Evolutionary conservation across 352 stramenopile species (phyloP).

Genomic region (Globisporangium paroecandrum): DNA sequence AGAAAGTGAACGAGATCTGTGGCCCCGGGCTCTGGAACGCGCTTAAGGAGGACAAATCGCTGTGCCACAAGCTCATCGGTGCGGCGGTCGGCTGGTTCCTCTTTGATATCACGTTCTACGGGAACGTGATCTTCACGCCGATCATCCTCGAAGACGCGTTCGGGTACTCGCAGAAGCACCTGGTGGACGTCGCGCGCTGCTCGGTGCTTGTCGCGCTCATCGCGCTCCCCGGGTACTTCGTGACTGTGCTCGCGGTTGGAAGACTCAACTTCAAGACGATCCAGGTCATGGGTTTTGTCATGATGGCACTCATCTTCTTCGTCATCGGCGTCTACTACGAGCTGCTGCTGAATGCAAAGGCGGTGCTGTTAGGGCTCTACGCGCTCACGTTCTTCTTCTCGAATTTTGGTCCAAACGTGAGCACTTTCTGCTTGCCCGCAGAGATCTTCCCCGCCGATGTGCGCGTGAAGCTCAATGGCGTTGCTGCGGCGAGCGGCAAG

Average conservation of each 20-base stretch:
- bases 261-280: conserved; percentile 72
- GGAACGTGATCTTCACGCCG: conserved; percentile 86
- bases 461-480: conserved; percentile 78
- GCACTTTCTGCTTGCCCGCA: conserved; percentile 80
- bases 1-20: conserved; percentile 38
- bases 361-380: conserved; percentile 62
- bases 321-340: conserved; percentile 52
- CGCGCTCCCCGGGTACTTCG: conserved; percentile 67
- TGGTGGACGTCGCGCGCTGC: conserved; percentile 55
- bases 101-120: conserved; percentile 91
- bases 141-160: conserved; percentile 77
- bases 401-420: conserved; percentile 87
- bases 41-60: conserved; percentile 24
- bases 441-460: conserved; percentile 74
- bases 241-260: conserved; percentile 61
- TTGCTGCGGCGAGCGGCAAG: conserved; percentile 76
- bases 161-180: conserved; percentile 50
- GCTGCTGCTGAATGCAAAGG: conserved; percentile 36
- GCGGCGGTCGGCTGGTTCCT: conserved; percentile 89
- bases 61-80: conserved; percentile 67
- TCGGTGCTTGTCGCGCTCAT: conserved; percentile 69
- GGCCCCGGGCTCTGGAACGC: conserved; percentile 14
- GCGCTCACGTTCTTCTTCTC: conserved; percentile 87
- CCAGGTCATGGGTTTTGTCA: conserved; percentile 75
- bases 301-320: conserved; percentile 71